These are phyloP conservation scores for Dalbergia cochinchinensis DNA, from an alignment of 306 rosid species.

Conservation along the genomic window DNA sequence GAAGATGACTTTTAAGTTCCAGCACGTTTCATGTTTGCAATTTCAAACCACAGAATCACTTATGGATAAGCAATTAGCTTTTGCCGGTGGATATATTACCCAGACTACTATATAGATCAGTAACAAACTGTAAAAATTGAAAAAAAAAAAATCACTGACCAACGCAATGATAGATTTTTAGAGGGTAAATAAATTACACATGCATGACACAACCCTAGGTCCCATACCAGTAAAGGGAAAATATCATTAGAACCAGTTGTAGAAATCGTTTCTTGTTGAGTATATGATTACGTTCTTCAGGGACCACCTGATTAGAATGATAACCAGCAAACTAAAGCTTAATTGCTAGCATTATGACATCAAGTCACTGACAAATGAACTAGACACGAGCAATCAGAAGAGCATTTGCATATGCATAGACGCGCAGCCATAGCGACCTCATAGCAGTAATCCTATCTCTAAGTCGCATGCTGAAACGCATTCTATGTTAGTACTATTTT, in stretches of 20 bases:
- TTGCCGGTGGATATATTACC: neutral
- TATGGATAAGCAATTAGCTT: neutral
- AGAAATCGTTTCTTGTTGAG: conserved; percentile 23
- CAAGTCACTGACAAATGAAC: neutral
- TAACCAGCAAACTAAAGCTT: neutral
- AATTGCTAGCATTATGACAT: neutral
- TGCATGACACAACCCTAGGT: neutral
- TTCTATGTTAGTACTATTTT: neutral
- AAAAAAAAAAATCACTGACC: neutral
- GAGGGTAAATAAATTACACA: neutral
- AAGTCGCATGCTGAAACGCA: neutral
- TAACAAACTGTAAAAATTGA: too few relatives aligned
- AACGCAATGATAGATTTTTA: neutral
- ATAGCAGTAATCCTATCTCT: neutral
- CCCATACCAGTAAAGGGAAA: conserved; percentile 1
- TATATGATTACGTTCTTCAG: neutral
- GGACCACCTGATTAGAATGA: conserved; percentile 14
- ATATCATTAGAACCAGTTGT: neutral
- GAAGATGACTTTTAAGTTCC: conserved; percentile 8
- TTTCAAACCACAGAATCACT: conserved; percentile 8
- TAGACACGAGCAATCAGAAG: neutral
- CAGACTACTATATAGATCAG: neutral
- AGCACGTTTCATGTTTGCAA: neutral
- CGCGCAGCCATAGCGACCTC: neutral
- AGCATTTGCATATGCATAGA: neutral